Evolutionary conservation across 2,329 filamentous ascomycete genomes (phyloP).

Genomic region (Ambrosiella xylebori): DNA sequence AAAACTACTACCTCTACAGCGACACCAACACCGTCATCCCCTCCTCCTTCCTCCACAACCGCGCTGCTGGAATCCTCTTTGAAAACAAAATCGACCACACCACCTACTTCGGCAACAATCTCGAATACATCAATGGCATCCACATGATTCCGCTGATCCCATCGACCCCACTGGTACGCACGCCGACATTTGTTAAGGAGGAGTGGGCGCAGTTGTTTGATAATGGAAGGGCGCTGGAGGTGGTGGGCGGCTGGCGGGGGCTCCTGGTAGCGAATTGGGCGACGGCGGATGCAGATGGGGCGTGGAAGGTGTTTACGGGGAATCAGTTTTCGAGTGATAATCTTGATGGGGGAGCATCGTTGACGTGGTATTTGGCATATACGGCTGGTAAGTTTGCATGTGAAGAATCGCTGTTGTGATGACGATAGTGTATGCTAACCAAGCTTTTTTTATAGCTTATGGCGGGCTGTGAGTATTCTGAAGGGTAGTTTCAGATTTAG

Average conservation of each 20-base stretch:
- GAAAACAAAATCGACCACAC: slow-evolving; percentile 93
- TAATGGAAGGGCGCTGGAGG: slow-evolving; percentile 43
- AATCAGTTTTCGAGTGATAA: slow-evolving; percentile 46
- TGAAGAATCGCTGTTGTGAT: neutral
- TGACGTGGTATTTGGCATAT: slow-evolving; percentile 73
- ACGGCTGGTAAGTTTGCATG: slow-evolving; percentile 43
- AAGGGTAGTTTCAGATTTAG: neutral
- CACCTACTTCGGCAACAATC: slow-evolving; percentile 65
- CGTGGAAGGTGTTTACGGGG: slow-evolving; percentile 60
- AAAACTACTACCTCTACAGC: slow-evolving; percentile 68
- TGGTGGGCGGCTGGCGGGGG: slow-evolving; percentile 68
- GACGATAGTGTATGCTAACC: neutral
- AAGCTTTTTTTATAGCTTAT: neutral
- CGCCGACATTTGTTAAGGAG: slow-evolving; percentile 52
- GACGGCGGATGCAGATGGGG: slow-evolving; percentile 49
- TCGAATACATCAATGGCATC: slow-evolving; percentile 59
- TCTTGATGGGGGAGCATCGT: slow-evolving; percentile 67
- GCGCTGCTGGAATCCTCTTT: slow-evolving; percentile 55
- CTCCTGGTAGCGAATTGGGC: slow-evolving; percentile 71
- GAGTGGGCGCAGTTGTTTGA: slow-evolving; percentile 74
- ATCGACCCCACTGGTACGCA: slow-evolving; percentile 48
- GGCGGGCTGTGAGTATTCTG: neutral
- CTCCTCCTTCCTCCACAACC: slow-evolving; percentile 62
- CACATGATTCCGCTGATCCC: slow-evolving; percentile 69
- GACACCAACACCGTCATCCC: slow-evolving; percentile 54